Base-by-base conservation (phyloP, 2,329 filamentous ascomycete genomes). In the Periconia sp. region DNA sequence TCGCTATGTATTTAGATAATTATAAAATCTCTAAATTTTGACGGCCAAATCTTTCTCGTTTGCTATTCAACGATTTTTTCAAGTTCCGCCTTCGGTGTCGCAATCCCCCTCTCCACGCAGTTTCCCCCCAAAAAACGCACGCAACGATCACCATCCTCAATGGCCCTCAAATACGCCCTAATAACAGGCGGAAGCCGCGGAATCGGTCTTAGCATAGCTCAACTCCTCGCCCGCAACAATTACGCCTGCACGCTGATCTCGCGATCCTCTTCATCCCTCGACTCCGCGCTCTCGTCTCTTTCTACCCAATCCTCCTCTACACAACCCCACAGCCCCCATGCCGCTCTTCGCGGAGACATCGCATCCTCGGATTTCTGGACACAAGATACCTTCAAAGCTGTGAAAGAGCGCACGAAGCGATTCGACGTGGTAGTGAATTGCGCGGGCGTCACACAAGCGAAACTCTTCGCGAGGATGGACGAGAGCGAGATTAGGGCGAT, bases 391-490 rank as follows among this genome's bases (percentile, higher is more conserved):
- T 47, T 57, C 47, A 23, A 18, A 8, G 35, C n/a, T 11, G 3
- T 41, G 19, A 13, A 9, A 10, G 9, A 27, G 8, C 6, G n/a
- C 31, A 17, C 19, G 17, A 31, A n/a, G 2, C 56, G 50, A 6
- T 61, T 72, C 13, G 68, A 73, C 37, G 64, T 93, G 30, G 81
- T 96, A 1, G 81, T 96, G 58, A 95, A 96, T 67, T 89, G 89
- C 23, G 91, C 91, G 0, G 92, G 91, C 10, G 78, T 92, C 19
- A 80, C 87, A 0, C 85, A 91, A 60, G 81, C 80, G 13, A 82
- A 80, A 0, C 77, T 91, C 1, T 79, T 94, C n/a, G 75, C 84
- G 43, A 77, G 79, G 10, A 85, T 83, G 1, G 64, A 73, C 0
- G 67, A 81, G 0, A 69, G 75, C 0, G 76, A 81, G 2, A 77